A percentile compares a stretch with the other conserved stretches of the same genome.
Conservation (phyloP, 225 moss, liverwort and hornwort genomes). For the Takakia lepidozioides region DNA sequence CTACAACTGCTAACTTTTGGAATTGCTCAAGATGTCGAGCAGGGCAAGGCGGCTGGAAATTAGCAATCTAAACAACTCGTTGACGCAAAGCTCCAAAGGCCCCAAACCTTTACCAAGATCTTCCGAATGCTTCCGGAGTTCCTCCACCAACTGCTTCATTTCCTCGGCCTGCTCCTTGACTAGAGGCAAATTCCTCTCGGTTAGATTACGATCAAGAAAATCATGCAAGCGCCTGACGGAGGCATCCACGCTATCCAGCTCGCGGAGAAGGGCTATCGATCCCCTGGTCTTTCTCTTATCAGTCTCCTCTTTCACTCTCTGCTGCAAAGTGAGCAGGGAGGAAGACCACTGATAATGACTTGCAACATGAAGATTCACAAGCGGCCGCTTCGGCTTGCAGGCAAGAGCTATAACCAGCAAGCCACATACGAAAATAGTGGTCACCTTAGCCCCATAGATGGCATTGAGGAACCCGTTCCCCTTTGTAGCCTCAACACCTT, state of each 20-base stretch:
- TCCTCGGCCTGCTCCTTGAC: slow-evolving; percentile 6
- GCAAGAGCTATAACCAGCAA: slow-evolving; percentile 26
- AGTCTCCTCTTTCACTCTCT: slow-evolving; percentile 34
- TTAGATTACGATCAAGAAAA: slow-evolving; percentile 15
- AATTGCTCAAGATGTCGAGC: slow-evolving; percentile 21
- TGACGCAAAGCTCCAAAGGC: slow-evolving; percentile 25
- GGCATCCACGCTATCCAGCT: slow-evolving; percentile 32
- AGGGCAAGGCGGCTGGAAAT: slow-evolving; percentile 27
- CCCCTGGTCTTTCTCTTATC: slow-evolving; percentile 29
- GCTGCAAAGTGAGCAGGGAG: slow-evolving; percentile 14
- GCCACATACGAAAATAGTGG: slow-evolving; percentile 28
- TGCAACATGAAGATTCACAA: slow-evolving; percentile 17
- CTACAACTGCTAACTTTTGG: too few species aligned
- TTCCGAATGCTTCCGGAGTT: slow-evolving; percentile 12
- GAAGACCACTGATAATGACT: slow-evolving; percentile 16
- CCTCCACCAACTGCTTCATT: slow-evolving; percentile 8
- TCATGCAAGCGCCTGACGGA: slow-evolving; percentile 14
- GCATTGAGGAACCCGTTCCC: slow-evolving; percentile 31
- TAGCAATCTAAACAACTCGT: slow-evolving; percentile 31
- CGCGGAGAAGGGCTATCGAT: slow-evolving; percentile 22
- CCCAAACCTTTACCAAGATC: slow-evolving; percentile 22
- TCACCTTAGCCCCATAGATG: slow-evolving; percentile 35
- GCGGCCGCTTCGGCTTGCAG: slow-evolving; percentile 26
- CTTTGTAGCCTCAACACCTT: slow-evolving; percentile 17
- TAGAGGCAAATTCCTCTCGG: slow-evolving; percentile 8